phyloP scores from a whole-genome alignment of 1,139 yeast species.

The Eremothecium cymbalariae region DNA sequence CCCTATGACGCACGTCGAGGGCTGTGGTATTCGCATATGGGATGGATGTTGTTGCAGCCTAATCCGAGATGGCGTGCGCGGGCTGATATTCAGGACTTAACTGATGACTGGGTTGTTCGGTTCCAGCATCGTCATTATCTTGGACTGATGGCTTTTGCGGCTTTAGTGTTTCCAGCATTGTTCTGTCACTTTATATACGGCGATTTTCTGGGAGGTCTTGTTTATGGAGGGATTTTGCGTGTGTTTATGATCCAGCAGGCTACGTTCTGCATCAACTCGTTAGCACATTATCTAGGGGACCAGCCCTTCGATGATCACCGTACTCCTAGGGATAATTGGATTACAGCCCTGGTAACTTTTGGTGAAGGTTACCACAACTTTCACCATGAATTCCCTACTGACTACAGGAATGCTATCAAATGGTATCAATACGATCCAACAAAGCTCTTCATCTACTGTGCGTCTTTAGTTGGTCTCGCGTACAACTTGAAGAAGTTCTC shows the following conservation, averaged over 20 bases:
- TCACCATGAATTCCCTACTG: constrained; percentile 98
- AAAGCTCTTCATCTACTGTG: constrained; percentile 62
- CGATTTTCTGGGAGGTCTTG: constrained; percentile 86
- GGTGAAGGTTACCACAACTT: constrained; percentile 99
- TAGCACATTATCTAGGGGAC: constrained; percentile 97
- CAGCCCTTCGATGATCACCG: constrained; percentile 98
- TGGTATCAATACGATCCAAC: constrained; percentile 99
- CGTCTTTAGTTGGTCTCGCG: constrained; percentile 77
- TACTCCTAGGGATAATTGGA: constrained; percentile 92
- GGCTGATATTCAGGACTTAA: constrained; percentile 89
- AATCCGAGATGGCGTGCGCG: constrained; percentile 94
- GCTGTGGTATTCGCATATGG: constrained; percentile 92
- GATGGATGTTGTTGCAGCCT: constrained; percentile 93
- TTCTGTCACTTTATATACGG: constrained; percentile 77
- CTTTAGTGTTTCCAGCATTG: constrained; percentile 65
- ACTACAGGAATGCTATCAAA: constrained; percentile 92
- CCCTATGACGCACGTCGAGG: constrained; percentile 97
- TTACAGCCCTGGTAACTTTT: constrained; percentile 90
- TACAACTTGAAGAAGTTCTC: constrained; percentile 88
- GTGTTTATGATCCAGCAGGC: constrained; percentile 89
- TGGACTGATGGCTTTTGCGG: constrained; percentile 54
- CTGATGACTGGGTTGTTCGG: constrained; percentile 82
- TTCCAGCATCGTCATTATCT: constrained; percentile 92
- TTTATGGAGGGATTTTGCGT: constrained; percentile 84
- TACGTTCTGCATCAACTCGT: constrained; percentile 95